Conservation (phyloP, 768 basidiomycete species). For the Termitomyces sp. region DNA sequence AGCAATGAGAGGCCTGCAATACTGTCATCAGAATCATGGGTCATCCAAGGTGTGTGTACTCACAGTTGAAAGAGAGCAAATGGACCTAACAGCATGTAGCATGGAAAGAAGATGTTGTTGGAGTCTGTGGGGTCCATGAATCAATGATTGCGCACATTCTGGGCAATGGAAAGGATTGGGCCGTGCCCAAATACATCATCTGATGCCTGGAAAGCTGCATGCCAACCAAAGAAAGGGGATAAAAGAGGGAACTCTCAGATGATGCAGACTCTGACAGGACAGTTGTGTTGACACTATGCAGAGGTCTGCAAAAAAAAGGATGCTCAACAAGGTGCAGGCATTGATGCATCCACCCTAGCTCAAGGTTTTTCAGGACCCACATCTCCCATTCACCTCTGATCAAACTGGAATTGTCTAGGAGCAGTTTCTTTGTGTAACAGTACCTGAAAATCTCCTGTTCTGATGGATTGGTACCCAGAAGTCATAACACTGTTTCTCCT, state of each 20-base stretch:
- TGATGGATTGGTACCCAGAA: constrained; percentile 19
- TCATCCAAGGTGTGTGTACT: neutral
- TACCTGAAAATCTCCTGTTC: too few species aligned
- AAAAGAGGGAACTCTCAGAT: too few species aligned
- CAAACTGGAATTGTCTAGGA: too few species aligned
- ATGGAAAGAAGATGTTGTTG: neutral
- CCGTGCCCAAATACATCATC: neutral
- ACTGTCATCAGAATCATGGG: neutral
- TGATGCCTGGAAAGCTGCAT: neutral
- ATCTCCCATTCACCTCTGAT: too few species aligned
- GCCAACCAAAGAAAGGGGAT: too few species aligned
- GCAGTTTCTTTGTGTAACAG: too few species aligned
- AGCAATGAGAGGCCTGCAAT: neutral
- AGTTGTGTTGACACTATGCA: neutral
- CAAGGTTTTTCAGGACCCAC: constrained; percentile 9
- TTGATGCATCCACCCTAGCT: neutral
- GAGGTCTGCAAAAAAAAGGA: neutral
- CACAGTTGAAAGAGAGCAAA: neutral
- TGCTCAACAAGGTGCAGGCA: constrained; percentile 20
- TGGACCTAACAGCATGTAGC: neutral
- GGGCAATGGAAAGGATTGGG: too few species aligned
- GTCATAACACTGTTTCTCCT: constrained; percentile 25
- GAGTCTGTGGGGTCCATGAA: neutral
- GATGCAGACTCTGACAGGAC: too few species aligned
- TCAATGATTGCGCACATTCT: neutral